Evolutionary conservation across 208 protist species (phyloP), one percentile per base, ranked within the genome.

Genomic region (Acanthamoeba sp.): DNA sequence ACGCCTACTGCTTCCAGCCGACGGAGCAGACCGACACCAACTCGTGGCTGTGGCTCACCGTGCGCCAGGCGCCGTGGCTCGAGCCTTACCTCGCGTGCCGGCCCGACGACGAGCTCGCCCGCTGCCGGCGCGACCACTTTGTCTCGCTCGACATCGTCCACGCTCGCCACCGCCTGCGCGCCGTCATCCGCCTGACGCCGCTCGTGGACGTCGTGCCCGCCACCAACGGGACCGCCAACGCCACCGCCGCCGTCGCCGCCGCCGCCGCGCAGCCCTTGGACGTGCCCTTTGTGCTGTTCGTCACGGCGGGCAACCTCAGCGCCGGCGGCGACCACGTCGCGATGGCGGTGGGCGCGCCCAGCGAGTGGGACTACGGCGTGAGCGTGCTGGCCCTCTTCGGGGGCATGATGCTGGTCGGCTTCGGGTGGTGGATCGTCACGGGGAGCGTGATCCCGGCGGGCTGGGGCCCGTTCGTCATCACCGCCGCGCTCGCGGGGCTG

Each of bases 401-500:
- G 18, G 55, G 64, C 38, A 69, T 91, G 22, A 50, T 52, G 36
- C 18, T 20, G 10, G 34, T 66, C 32, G 50, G 59, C 27, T 73
- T 91, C 40, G 85, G 57, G 24, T 91, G 85, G 85, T 91, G 85
- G 85, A 22, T 91, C 38, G 27, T 76, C 38, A 73, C 85, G 16
- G 59, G 85, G 55, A 76, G 38, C 42, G 57, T 73, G 20, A 50
- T 91, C 34, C 55, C 85, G 24, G 24, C 38, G 32, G 29, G 20
- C 32, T 91, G 85, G 85, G 85, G 85, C 1, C 38, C 57, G 14
- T 52, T 91, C 27, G 85, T 73, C 32, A 73, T 87, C 48, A 87
- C 78, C 29, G 78, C 78, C 16, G 48, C 48, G 18, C 48, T 87
- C 27, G 78, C 78, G 18, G 48, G 78, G 29, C n/a, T 62, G 10